Percentiles rank a stretch among this genome's conserved stretches.
These are phyloP conservation scores for Orbilia javanica DNA, from an alignment of 2,329 filamentous ascomycete species.

Conservation along the genomic window DNA sequence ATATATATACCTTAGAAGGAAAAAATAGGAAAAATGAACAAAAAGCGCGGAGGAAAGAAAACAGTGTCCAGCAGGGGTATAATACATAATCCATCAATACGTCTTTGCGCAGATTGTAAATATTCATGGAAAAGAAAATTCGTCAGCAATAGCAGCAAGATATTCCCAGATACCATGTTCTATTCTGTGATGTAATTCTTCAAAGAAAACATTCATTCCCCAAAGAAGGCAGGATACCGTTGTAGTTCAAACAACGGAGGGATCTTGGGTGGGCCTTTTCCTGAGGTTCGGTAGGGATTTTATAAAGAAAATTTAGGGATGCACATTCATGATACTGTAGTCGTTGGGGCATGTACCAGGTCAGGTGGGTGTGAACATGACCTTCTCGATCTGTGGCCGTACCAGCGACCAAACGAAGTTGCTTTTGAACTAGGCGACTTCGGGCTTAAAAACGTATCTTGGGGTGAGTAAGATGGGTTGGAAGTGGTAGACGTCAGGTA, in stretches of 20 bases:
- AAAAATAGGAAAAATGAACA: too few relatives aligned
- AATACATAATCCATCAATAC: conserved; percentile 47
- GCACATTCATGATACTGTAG: conserved; percentile 43
- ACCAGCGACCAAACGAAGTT: conserved; percentile 56
- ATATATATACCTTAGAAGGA: too few relatives aligned
- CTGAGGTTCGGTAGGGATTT: not conserved
- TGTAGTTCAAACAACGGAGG: not conserved
- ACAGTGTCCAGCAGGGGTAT: conserved; percentile 33
- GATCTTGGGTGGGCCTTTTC: not conserved
- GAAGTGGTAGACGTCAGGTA: conserved; percentile 59
- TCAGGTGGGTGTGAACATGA: conserved; percentile 57
- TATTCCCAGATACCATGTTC: conserved; percentile 15
- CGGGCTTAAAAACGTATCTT: conserved; percentile 38
- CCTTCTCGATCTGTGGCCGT: conserved; percentile 56
- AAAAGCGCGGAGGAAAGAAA: not conserved
- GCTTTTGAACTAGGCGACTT: conserved; percentile 43
- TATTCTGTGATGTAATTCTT: conserved; percentile 1
- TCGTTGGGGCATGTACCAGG: conserved; percentile 37
- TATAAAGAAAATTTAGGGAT: not conserved
- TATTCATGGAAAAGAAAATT: conserved; percentile 50
- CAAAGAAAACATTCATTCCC: not conserved
- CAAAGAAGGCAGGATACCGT: not conserved
- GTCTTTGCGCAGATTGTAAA: not conserved
- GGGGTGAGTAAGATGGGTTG: conserved; percentile 32
- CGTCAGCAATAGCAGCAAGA: conserved; percentile 30